A percentile compares a stretch with the other conserved stretches of the same genome.
Conservation (phyloP, 345 rosid genomes). For the Brassica napus region Da-Ae NC_063435.1:367501-368000, state of each 20-base stretch:
- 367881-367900: constrained; percentile 51
- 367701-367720: constrained; percentile 50
- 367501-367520: constrained; percentile 30
- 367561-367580: constrained; percentile 40
- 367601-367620: constrained; percentile 53
- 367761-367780: constrained; percentile 44
- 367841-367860: constrained; percentile 42
- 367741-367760: constrained; percentile 48
- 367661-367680: constrained; percentile 53
- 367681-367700: constrained; percentile 49
- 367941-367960: constrained; percentile 52
- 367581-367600: constrained; percentile 64
- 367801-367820: constrained; percentile 37
- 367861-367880: constrained; percentile 43
- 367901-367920: constrained; percentile 68
- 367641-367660: constrained; percentile 55
- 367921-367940: constrained; percentile 82
- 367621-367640: constrained; percentile 44
- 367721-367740: constrained; percentile 48
- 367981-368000: constrained; percentile 46
- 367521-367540: constrained; percentile 49
- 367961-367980: constrained; percentile 51
- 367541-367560: constrained; percentile 37
- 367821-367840: constrained; percentile 39
- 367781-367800: constrained; percentile 39